A percentile compares a stretch with the other conserved stretches of the same genome.
These are phyloP conservation scores for Yamadazyma dushanensis DNA, from an alignment of 1,139 yeast species.

Conservation along the genomic window DNA sequence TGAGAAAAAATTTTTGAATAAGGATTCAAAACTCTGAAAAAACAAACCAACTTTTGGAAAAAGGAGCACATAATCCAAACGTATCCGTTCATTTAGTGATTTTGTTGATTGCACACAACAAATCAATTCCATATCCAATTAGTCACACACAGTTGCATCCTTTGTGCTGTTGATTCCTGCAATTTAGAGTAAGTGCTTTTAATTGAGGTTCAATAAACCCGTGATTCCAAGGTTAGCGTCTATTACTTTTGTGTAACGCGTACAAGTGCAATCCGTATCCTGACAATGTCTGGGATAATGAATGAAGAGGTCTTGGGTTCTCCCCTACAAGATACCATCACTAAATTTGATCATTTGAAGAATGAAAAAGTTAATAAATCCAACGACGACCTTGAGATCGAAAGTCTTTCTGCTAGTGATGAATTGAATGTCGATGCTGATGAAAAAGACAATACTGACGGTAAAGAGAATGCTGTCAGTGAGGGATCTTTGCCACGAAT, in stretches of 20 bases:
- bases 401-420: constrained; percentile 4
- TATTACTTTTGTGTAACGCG: too few relatives aligned
- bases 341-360: constrained; percentile 14
- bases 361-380: constrained; percentile 2
- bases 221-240: too few relatives aligned
- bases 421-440: constrained; percentile 5
- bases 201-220: too few relatives aligned
- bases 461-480: constrained; percentile 3
- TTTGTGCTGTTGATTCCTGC: neutral
- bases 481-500: constrained; percentile 48
- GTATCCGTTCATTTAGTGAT: neutral
- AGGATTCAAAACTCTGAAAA: constrained; percentile 2
- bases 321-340: constrained; percentile 18
- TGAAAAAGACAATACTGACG: constrained; percentile 1
- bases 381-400: constrained; percentile 3
- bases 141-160: too few relatives aligned
- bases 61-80: neutral
- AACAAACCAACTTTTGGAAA: neutral
- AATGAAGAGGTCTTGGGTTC: constrained; percentile 13
- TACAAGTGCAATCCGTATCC: neutral
- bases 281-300: neutral
- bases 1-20: constrained; percentile 1
- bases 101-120: neutral
- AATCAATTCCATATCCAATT: too few relatives aligned
- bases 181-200: too few relatives aligned